Percentiles rank a stretch among this genome's conserved stretches.
Evolutionary conservation across 2,329 filamentous ascomycete genomes (phyloP).

Genomic region (Chrysoporthe deuterocubensis): DNA sequence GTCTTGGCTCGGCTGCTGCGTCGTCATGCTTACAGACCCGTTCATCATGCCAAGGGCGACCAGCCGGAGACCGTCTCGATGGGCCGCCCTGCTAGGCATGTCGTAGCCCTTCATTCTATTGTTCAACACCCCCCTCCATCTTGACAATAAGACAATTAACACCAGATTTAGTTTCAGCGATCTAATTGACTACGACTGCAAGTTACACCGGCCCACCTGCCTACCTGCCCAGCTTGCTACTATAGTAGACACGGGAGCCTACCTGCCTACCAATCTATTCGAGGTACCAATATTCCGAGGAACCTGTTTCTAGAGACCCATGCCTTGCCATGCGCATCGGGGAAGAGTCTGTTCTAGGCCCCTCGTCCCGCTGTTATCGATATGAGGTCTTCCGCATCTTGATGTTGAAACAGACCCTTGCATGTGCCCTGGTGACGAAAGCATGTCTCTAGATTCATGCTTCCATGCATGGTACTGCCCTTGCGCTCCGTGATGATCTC

Average conservation of each 20-base stretch:
- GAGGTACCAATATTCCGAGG: slow-evolving; percentile 1
- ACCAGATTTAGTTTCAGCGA: not conserved
- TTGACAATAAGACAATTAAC: not conserved
- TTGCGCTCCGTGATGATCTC: slow-evolving; percentile 9
- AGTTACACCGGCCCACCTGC: not conserved
- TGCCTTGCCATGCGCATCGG: slow-evolving; percentile 4
- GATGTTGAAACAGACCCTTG: slow-evolving; percentile 27
- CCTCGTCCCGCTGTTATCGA: slow-evolving; percentile 18
- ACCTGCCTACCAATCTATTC: slow-evolving; percentile 6
- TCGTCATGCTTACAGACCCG: slow-evolving; percentile 17
- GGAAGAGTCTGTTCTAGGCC: slow-evolving; percentile 13
- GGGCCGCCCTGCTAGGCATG: not conserved
- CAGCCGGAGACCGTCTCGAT: not conserved
- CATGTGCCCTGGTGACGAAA: not conserved
- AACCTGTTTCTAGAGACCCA: slow-evolving; percentile 15
- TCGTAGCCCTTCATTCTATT: not conserved
- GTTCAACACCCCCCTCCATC: not conserved
- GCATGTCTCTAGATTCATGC: slow-evolving; percentile 15
- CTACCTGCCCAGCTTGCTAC: not conserved
- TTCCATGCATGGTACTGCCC: not conserved
- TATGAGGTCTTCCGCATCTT: not conserved
- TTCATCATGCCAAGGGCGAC: not conserved
- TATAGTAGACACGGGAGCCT: not conserved
- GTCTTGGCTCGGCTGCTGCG: slow-evolving; percentile 20
- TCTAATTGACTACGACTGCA: not conserved